phyloP scores from a whole-genome alignment of 345 rosid species.

The Moringa oleifera region DNA sequence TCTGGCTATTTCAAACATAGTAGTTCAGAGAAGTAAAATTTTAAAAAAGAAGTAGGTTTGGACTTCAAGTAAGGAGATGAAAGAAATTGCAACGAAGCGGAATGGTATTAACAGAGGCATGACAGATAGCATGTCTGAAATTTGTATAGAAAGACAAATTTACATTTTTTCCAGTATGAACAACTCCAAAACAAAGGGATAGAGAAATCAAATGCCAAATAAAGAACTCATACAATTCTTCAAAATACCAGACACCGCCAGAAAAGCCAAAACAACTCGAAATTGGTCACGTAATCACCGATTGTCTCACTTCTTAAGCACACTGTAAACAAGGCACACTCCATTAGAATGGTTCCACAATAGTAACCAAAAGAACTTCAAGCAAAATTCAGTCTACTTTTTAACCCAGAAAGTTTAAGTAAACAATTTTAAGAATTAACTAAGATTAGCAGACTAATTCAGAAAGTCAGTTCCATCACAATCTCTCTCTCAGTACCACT shows the following conservation, averaged over 20 bases:
- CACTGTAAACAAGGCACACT: slow-evolving; percentile 41
- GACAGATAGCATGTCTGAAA: not conserved
- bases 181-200: not conserved
- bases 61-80: slow-evolving; percentile 3
- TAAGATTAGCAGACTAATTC: not conserved
- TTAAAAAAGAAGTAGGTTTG: not conserved
- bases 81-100: not conserved
- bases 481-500: not conserved
- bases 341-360: slow-evolving; percentile 11
- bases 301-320: slow-evolving; percentile 52
- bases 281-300: not conserved
- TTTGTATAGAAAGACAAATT: not conserved
- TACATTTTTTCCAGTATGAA: not conserved
- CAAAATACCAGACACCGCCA: not conserved
- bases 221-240: not conserved
- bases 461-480: not conserved
- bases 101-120: not conserved
- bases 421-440: not conserved
- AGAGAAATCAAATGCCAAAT: not conserved
- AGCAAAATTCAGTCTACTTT: too few relatives aligned
- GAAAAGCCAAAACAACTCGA: not conserved
- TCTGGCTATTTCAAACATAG: not conserved
- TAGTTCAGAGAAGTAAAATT: not conserved
- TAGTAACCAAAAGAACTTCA: too few relatives aligned
- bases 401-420: not conserved